phyloP scores from a whole-genome alignment of 768 basidiomycete genomes.

The Auriscalpium orientale region DNA sequence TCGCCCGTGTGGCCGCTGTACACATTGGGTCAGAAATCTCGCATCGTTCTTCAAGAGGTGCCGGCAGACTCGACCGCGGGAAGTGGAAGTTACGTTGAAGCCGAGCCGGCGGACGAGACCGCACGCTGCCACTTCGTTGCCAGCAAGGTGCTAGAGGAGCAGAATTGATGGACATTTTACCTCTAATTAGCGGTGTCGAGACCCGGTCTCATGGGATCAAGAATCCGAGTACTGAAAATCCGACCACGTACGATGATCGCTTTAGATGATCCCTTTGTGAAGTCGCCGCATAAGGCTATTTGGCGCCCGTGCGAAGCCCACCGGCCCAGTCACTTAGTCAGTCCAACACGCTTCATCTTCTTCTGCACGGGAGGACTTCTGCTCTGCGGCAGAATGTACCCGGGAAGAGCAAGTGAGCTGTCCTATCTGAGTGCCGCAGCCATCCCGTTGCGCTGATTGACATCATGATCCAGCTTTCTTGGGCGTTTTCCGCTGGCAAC shows the following conservation, averaged over 20 bases:
- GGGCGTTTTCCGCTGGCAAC: background rate
- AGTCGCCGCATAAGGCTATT: background rate
- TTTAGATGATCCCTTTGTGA: background rate
- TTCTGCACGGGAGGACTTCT: background rate
- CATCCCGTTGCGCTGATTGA: background rate
- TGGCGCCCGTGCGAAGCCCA: background rate
- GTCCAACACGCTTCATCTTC: background rate
- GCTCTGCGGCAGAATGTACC: background rate
- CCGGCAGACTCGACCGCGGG: conserved; percentile 18
- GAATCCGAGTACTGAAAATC: no score
- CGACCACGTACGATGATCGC: background rate
- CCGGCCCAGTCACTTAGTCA: background rate
- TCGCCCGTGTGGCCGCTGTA: conserved; percentile 46
- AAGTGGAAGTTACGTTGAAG: conserved; percentile 37
- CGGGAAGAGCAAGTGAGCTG: no score
- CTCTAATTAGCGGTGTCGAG: background rate
- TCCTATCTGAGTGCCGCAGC: no score
- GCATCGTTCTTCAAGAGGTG: conserved; percentile 41
- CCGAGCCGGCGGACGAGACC: conserved; percentile 29
- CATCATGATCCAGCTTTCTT: background rate
- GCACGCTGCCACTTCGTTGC: conserved; percentile 32
- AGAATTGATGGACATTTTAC: conserved; percentile 24
- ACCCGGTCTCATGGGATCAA: no score
- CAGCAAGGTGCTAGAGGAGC: conserved; percentile 25
- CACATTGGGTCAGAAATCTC: conserved; percentile 19